Evolutionary conservation across 176 grass and related monocot species (phyloP), one percentile per base, ranked within the genome.

Genomic region (Avena sativa): DNA sequence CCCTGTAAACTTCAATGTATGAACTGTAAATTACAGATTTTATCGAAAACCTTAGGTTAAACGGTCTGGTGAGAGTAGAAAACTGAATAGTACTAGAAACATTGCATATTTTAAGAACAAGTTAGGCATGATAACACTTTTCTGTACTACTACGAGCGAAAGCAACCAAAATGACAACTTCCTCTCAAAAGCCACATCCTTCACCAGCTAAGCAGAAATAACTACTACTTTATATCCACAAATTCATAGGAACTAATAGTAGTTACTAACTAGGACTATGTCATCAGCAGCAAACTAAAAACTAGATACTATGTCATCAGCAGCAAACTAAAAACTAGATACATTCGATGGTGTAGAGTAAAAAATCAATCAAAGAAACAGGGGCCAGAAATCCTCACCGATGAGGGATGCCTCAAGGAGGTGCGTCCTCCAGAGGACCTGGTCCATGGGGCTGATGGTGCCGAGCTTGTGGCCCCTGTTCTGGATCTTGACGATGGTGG

Each of bases 321-420:
- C 8, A 44, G 43, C 43, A 44, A 44, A 44, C 0, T 44, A 44
- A 44, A 5, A 48, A 11, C 46, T 10, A 48, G 8, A 12, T 1
- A 1, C 17, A 71, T 34, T 3, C 47, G 34, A 61, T 78, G 47
- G 12, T 32, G 79, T 0, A 3, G 59, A 49, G 72, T 51, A 16
- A 75, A 13, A 50, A 6, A 46, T 26, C 1, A n/a, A 74, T 26
- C 12, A 8, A 9, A 17, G 72, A 52, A 72, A 70, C 71, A 43
- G 19, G 6, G 56, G 60, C 0, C 4, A 50, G 61, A 51, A 9
- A 55, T 14, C 80, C 84, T 75, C 82, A 98, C 96, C 96, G 65
- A 98, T 95, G 79, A 98, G 96, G 9, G 93, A 98, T 11, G 96
- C 90, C 88, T 98, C 96, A 65, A 98, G 90, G 71, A 95, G 92